Percentiles rank a stretch among this genome's conserved stretches.
phyloP scores from a whole-genome alignment of 2,329 filamentous ascomycete species.

The Phoma sp. region DNA sequence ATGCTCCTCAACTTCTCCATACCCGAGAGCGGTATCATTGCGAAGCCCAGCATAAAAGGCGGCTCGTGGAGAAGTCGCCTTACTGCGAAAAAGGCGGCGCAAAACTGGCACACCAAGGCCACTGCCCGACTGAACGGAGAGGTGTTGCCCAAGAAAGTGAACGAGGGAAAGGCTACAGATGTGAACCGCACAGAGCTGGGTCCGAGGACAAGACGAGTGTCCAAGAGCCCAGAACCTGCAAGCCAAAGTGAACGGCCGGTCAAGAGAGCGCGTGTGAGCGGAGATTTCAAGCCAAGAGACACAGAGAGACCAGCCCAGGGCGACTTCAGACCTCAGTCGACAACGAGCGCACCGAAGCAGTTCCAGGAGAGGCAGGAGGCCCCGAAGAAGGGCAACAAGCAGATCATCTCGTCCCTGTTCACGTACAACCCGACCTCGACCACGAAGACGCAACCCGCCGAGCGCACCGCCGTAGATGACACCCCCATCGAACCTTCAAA shows the following conservation, averaged over 20 bases:
- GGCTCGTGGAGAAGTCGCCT: slow-evolving; percentile 93
- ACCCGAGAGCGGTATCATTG: slow-evolving; percentile 69
- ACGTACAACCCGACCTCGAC: slow-evolving; percentile 83
- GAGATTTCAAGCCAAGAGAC: slow-evolving; percentile 47
- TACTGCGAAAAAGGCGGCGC: slow-evolving; percentile 74
- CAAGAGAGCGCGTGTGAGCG: slow-evolving; percentile 48
- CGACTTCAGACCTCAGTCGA: slow-evolving; percentile 42
- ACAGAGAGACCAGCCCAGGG: slow-evolving; percentile 25
- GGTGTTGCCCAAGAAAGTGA: slow-evolving; percentile 28
- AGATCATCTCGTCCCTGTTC: slow-evolving; percentile 90
- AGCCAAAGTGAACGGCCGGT: slow-evolving; percentile 32
- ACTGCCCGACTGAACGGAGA: slow-evolving; percentile 43
- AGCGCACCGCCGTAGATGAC: slow-evolving; percentile 36
- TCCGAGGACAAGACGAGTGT: slow-evolving; percentile 27
- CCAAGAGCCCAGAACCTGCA: slow-evolving; percentile 27
- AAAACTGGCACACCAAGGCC: slow-evolving; percentile 59
- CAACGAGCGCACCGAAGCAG: slow-evolving; percentile 33
- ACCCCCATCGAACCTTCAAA: slow-evolving; percentile 78
- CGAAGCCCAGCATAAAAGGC: slow-evolving; percentile 75
- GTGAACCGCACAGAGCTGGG: slow-evolving; percentile 43
- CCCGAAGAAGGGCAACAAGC: slow-evolving; percentile 55
- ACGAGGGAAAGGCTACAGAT: slow-evolving; percentile 33
- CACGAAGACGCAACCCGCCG: slow-evolving; percentile 58
- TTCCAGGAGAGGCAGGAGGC: slow-evolving; percentile 45
- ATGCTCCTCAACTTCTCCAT: slow-evolving; percentile 93